A percentile compares a stretch with the other conserved stretches of the same genome.
phyloP scores from a whole-genome alignment of 139 green algal genomes.

The Chlamydomonas asymmetrica region DNA sequence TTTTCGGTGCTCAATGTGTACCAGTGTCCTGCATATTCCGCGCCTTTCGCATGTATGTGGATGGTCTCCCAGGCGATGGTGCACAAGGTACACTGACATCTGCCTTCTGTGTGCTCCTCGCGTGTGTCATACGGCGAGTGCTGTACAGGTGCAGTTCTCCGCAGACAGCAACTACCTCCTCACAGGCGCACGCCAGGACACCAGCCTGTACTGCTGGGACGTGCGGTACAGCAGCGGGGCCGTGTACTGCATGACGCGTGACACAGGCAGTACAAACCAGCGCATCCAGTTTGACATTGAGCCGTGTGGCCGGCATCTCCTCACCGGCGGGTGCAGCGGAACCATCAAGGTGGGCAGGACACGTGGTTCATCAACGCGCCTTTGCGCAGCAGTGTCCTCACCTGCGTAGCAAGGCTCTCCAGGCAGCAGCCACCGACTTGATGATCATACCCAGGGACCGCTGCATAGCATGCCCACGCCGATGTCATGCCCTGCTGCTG shows the following conservation, averaged over 20 bases:
- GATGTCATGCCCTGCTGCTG: background rate
- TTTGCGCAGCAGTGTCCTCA: too few relatives aligned
- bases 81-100: too few relatives aligned
- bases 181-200: slow-evolving; percentile 79
- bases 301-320: slow-evolving; percentile 79
- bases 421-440: background rate
- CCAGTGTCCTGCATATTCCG: too few relatives aligned
- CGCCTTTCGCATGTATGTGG: too few relatives aligned
- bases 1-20: too few relatives aligned
- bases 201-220: slow-evolving; percentile 87
- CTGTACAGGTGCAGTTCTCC: slow-evolving; percentile 69
- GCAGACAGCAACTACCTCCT: slow-evolving; percentile 86
- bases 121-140: too few relatives aligned
- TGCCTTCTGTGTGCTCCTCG: too few relatives aligned
- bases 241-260: slow-evolving; percentile 73
- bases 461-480: background rate
- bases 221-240: slow-evolving; percentile 59
- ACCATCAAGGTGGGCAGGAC: slow-evolving; percentile 25
- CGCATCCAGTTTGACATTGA: slow-evolving; percentile 93
- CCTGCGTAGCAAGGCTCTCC: too few relatives aligned
- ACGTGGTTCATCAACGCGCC: background rate
- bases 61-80: too few relatives aligned
- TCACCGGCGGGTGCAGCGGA: slow-evolving; percentile 61
- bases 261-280: slow-evolving; percentile 82
- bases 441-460: background rate